Percentiles rank a stretch among this genome's conserved stretches.
phyloP scores from a whole-genome alignment of 768 basidiomycete species.

The Nidularia pulvinata region DNA sequence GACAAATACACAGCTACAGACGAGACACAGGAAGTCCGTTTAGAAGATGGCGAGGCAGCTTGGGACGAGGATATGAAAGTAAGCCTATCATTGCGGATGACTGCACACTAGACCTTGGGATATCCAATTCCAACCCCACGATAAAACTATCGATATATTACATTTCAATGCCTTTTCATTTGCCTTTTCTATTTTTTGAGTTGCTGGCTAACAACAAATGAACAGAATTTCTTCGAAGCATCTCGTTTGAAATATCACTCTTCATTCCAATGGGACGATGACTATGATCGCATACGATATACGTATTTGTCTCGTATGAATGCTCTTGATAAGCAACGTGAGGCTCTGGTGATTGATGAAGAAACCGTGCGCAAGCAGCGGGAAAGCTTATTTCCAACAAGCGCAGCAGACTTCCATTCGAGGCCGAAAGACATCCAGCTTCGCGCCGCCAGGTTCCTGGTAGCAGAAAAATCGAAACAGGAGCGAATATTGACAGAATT shows the following conservation, averaged over 20 bases:
- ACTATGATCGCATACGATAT: slow-evolving; percentile 24
- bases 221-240: slow-evolving; percentile 20
- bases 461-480: slow-evolving; percentile 20
- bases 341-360: slow-evolving; percentile 13
- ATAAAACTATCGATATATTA: too few relatives aligned
- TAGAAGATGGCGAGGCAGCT: background rate
- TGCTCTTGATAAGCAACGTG: slow-evolving; percentile 12
- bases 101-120: too few relatives aligned
- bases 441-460: slow-evolving; percentile 50
- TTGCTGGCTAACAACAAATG: too few relatives aligned
- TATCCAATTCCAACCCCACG: too few relatives aligned
- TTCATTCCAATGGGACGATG: slow-evolving; percentile 22
- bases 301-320: slow-evolving; percentile 22
- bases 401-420: slow-evolving; percentile 26
- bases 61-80: background rate
- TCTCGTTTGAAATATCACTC: slow-evolving; percentile 11
- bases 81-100: too few relatives aligned
- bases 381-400: slow-evolving; percentile 29
- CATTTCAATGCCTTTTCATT: too few relatives aligned
- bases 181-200: too few relatives aligned
- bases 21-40: background rate
- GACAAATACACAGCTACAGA: slow-evolving; percentile 18
- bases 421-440: slow-evolving; percentile 42
- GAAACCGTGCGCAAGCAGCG: slow-evolving; percentile 17
- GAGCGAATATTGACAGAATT: slow-evolving; percentile 49